Evolutionary conservation across 2,329 filamentous ascomycete species (phyloP).

Genomic region (Colletotrichum cordylinicola): DNA sequence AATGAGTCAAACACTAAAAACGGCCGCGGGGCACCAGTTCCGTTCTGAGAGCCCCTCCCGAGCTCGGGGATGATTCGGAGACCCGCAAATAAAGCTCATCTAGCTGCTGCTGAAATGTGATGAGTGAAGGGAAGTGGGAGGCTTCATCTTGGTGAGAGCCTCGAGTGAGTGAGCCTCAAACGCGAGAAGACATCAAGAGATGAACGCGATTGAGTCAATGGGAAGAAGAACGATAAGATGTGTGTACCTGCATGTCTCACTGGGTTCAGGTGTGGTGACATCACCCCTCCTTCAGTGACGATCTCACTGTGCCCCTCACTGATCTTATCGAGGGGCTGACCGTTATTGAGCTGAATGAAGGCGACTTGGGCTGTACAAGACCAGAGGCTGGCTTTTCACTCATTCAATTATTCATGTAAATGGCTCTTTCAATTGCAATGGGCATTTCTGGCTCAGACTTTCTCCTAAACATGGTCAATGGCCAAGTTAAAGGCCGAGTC

Average conservation of each 20-base stretch:
- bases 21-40: conserved; percentile 10
- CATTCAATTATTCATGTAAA: neutral
- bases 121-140: neutral
- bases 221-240: neutral
- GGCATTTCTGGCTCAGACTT: neutral
- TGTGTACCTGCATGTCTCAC: neutral
- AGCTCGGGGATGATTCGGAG: conserved; percentile 21
- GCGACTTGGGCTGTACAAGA: neutral
- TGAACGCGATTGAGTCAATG: neutral
- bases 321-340: neutral
- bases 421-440: neutral
- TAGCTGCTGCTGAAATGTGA: neutral
- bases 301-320: neutral
- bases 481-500: neutral
- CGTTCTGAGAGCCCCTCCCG: neutral
- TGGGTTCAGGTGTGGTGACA: neutral
- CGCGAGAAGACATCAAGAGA: neutral
- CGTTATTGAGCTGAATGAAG: neutral
- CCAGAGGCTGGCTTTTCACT: neutral
- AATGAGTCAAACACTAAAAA: conserved; percentile 22
- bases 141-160: neutral
- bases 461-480: neutral
- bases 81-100: conserved; percentile 12
- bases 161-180: neutral
- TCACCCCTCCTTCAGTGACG: neutral